These are phyloP conservation scores for Nakaseomyces kungkrabaensis DNA, from an alignment of 1,139 yeast genomes.

Conservation along the genomic window DNA sequence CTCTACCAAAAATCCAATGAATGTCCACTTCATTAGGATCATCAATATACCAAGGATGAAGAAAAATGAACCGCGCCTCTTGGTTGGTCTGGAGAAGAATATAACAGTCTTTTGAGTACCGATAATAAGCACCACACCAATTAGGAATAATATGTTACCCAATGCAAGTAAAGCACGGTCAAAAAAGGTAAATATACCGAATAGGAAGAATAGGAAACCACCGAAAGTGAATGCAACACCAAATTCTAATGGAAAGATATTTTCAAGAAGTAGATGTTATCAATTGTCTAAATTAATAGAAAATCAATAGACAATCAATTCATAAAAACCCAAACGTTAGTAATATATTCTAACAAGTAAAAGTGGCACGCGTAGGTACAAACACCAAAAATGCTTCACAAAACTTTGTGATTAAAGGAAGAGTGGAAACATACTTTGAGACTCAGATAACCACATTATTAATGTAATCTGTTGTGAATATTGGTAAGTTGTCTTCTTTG, in stretches of 20 bases:
- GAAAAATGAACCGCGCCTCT: conserved; percentile 76
- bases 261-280: too few species aligned
- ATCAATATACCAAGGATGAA: conserved; percentile 65
- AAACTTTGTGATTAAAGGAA: too few species aligned
- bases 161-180: conserved; percentile 84
- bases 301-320: background rate
- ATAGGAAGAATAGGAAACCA: conserved; percentile 65
- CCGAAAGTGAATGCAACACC: conserved; percentile 93
- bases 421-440: conserved; percentile 50
- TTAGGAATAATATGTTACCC: conserved; percentile 71
- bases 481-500: too few species aligned
- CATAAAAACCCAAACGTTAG: too few species aligned
- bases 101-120: conserved; percentile 78
- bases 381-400: too few species aligned
- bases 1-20: conserved; percentile 77
- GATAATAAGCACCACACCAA: conserved; percentile 75
- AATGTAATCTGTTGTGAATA: background rate
- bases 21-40: conserved; percentile 67
- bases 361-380: too few species aligned
- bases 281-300: background rate
- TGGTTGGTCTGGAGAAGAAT: conserved; percentile 80
- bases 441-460: conserved; percentile 63
- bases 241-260: conserved; percentile 41
- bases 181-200: conserved; percentile 79
- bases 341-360: too few species aligned